Conservation (phyloP, 768 basidiomycete genomes). For the Rhizopogon sp. region DNA sequence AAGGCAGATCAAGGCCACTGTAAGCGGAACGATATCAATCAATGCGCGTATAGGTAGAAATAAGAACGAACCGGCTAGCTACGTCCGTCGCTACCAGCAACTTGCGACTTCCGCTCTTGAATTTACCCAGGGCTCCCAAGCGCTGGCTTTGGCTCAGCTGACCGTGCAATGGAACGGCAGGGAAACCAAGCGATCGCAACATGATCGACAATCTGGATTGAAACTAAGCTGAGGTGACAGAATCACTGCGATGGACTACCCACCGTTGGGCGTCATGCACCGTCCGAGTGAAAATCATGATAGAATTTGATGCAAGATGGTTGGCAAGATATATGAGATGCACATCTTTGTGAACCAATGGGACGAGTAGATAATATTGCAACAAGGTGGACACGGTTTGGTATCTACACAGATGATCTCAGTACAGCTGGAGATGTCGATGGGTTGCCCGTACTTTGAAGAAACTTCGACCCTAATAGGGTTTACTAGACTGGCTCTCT, state of each 20-base stretch:
- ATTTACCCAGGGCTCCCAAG: constrained; percentile 89
- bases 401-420: constrained; percentile 53
- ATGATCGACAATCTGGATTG: constrained; percentile 73
- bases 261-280: constrained; percentile 88
- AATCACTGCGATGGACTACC: constrained; percentile 10
- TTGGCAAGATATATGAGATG: constrained; percentile 88
- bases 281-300: constrained; percentile 95
- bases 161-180: constrained; percentile 94
- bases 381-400: constrained; percentile 93
- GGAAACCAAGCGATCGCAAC: constrained; percentile 85
- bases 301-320: constrained; percentile 84
- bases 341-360: constrained; percentile 86
- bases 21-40: background rate
- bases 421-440: background rate
- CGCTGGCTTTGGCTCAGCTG: constrained; percentile 92
- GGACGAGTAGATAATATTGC: constrained; percentile 95
- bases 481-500: constrained; percentile 87
- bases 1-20: constrained; percentile 92
- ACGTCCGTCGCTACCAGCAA: constrained; percentile 96
- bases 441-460: constrained; percentile 60
- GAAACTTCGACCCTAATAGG: constrained; percentile 94
- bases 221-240: background rate
- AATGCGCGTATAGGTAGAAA: background rate
- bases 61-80: constrained; percentile 69
- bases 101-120: constrained; percentile 89